Base-by-base conservation (phyloP, 345 rosid species). In the Linum tenue region DNA sequence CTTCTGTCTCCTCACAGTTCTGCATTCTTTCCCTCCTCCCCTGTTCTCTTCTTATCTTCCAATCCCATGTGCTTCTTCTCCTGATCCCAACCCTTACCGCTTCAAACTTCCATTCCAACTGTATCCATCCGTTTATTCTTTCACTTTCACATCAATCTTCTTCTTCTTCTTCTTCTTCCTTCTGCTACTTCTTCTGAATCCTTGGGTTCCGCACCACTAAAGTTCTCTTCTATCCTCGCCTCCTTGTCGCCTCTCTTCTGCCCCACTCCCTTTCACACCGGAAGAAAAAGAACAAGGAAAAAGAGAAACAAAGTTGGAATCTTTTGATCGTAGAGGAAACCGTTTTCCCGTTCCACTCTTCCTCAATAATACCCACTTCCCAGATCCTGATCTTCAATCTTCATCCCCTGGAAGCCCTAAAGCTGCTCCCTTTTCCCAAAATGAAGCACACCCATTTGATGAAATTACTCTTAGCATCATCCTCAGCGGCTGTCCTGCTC, bases 381-480 rank as follows among this genome's bases (percentile, higher is more conserved):
- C 71, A 76, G 77, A 76, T 73, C 82, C 70, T 61, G 14, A 12
- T 62, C 63, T 57, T 69, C 16, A 5, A 42, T 59, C n/a, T n/a
- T n/a, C n/a, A n/a, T n/a, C n/a, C 61, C 68, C 74, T 39, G 61
- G 5, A 1, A 3, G 14, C 38, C 44, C 48, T 35, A 59, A 36
- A 44, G 36, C 17, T 44, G 44, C 55, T 7, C 35, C 48, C 8
- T 36, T 75, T 58, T 66, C 63, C 64, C 62, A 76, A 76, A 77
- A 89, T 84, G 95, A 81, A 57, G 55, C 73, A 70, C 64, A 8
- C 72, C 76, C 88, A 79, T 42, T 14, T 75, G 72, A 71, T 91
- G 64, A 66, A 75, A 76, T 77, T 84, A 55, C 66, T 87, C 42
- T 83, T 85, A 0, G 81, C 74, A 63, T 69, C 79, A 10, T 66